A percentile compares a stretch with the other conserved stretches of the same genome.
phyloP scores from a whole-genome alignment of 2,329 filamentous ascomycete species.

The Apiospora aurea region DNA sequence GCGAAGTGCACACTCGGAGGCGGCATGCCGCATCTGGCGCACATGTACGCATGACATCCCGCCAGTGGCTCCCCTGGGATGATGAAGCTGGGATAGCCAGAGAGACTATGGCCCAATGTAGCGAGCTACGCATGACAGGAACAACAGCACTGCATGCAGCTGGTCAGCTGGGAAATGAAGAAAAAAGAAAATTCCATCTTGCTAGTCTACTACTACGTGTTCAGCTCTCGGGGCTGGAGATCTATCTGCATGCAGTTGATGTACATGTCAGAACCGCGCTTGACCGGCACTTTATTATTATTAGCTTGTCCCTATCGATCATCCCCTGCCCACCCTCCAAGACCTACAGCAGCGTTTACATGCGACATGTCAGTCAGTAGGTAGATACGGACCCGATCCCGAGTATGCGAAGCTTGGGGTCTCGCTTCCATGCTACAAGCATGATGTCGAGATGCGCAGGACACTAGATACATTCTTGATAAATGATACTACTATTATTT shows the following conservation, averaged over 20 bases:
- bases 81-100: neutral
- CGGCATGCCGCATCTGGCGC: constrained; percentile 10
- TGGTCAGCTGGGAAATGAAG: neutral
- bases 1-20: neutral
- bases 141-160: constrained; percentile 1
- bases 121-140: neutral
- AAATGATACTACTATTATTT: neutral
- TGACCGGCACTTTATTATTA: neutral
- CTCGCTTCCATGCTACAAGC: neutral
- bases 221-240: neutral
- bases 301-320: neutral
- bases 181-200: neutral
- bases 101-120: constrained; percentile 8
- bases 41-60: neutral
- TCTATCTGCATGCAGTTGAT: neutral
- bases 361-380: neutral
- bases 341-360: neutral
- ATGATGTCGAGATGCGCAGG: neutral
- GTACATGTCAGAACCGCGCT: neutral
- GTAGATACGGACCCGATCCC: neutral
- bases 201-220: neutral
- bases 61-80: neutral
- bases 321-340: neutral
- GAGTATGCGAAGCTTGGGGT: neutral
- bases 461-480: neutral